Conservation (phyloP, 768 basidiomycete species). For the Mycena venus region DNA sequence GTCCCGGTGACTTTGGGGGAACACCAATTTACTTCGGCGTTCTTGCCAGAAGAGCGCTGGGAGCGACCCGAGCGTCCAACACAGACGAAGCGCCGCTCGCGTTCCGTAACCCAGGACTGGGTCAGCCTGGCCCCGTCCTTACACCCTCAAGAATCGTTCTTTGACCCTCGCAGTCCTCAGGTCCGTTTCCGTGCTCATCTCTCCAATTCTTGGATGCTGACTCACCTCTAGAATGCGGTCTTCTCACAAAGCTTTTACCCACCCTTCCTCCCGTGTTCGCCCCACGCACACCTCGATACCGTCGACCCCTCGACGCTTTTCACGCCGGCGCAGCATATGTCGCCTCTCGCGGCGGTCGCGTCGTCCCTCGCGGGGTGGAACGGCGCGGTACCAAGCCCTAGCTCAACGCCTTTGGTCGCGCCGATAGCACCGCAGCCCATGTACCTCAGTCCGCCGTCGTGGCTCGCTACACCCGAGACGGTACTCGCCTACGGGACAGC, state of each 20-base stretch:
- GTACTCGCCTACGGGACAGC: neutral
- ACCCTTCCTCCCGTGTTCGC: slow-evolving; percentile 2
- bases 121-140: neutral
- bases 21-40: slow-evolving; percentile 5
- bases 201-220: neutral
- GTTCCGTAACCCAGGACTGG: slow-evolving; percentile 28
- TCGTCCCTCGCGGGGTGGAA: slow-evolving; percentile 33
- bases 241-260: slow-evolving; percentile 12
- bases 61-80: slow-evolving; percentile 4
- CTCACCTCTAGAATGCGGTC: neutral
- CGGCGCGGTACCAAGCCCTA: neutral
- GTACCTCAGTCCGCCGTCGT: slow-evolving; percentile 3
- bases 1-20: slow-evolving; percentile 28
- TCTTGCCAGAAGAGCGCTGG: slow-evolving; percentile 1
- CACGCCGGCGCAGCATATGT: slow-evolving; percentile 17
- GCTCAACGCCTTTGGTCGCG: neutral
- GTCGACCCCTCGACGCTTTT: slow-evolving; percentile 11
- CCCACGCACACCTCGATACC: neutral
- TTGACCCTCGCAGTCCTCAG: slow-evolving; percentile 26
- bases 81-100: slow-evolving; percentile 28
- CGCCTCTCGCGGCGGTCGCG: slow-evolving; percentile 20
- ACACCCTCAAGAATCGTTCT: neutral
- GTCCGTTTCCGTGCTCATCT: neutral
- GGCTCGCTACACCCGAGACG: slow-evolving; percentile 1
- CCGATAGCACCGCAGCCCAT: slow-evolving; percentile 25